Base-by-base conservation (phyloP, 768 basidiomycete species). In the Mycena amicta region DNA sequence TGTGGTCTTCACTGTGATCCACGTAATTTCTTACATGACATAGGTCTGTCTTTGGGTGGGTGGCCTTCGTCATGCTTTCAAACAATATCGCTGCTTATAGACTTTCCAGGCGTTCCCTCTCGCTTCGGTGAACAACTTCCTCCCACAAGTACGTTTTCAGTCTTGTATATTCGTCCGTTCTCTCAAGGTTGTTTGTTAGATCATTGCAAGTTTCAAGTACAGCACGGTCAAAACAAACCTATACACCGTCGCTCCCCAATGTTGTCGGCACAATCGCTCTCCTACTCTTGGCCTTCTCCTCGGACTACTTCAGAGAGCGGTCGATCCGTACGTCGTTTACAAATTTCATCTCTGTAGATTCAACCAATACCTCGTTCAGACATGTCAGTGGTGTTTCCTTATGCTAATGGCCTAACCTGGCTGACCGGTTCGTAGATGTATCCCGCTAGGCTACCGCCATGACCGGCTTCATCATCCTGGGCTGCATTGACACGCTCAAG, bases 61-160 rank as follows among this genome's bases (percentile, higher is more conserved):
- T 30, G 18, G 11, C 30, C 18, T 29, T 6, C 13, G 40, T 25
- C 27, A 6, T n/a, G 15, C n/a, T 54, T 53, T 4, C 28, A 47
- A 16, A 56, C n/a, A n/a, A n/a, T n/a, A n/a, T n/a, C n/a, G 30
- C 26, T 28, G 37, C 20, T 18, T n/a, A 18, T 18, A 2, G 5
- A 22, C 11, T 6, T 45, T 49, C 15, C 12, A 62, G 78, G 80
- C 11, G 81, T 83, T 5, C 80, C n/a, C 80, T 2, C 68, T 80
- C 6, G 78, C 79, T 2, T 79, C 78, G n/a, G 82, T 82, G 54
- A 80, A 81, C 65, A 82, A 81, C 60, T 83, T 82, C 66, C 70
- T 84, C 15, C 80, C 80, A 0, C 80, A 83, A 53, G 62, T 59
- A n/a, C 40, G 31, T 5, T 2, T n/a, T 4, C 18, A 15, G 15